Base-by-base conservation (phyloP, 2,329 filamentous ascomycete genomes). In the Colletotrichum theobromicola region DNA sequence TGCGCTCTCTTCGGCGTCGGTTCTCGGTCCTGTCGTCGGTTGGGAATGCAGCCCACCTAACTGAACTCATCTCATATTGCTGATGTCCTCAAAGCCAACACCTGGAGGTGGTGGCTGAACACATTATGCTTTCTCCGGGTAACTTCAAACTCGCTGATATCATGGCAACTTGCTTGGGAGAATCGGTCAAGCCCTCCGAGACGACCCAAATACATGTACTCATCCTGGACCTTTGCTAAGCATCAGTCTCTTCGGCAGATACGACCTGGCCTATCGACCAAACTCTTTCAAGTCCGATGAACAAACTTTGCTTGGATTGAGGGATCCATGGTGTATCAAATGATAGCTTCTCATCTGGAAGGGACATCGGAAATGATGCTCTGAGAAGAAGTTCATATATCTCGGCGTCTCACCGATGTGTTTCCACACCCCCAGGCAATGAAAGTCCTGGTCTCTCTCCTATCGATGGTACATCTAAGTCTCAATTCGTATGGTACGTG, bases 331-430 rank as follows among this genome's bases (percentile, higher is more conserved):
- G 5, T 10, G 1, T 7, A 46, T 18, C 42, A 21, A 10, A 46
- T n/a, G 2, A 9, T 2, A 12, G 0, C 7, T 1, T 0, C 2
- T 21, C 42, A 2, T 9, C 4, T 46, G 42, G 42, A 46, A 46
- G n/a, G 18, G 42, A 4, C 42, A 1, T 7, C 5, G 21, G 42
- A 46, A 46, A 0, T n/a, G 0, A 10, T n/a, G 10, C 5, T 4
- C 9, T 2, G n/a, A 7, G 2, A 46, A 6, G 4, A 46, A 7
- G 5, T 46, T 1, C 5, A 12, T 13, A 13, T 13, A 46, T 21
- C 3, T 7, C 3, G 9, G 5, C 4, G 2, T 21, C 18, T 46
- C 18, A 21, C 12, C 3, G 2, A 21, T 6, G 1, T 46, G 3
- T 46, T 4, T 46, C 2, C 42, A 3, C 42, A 9, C 5, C 37